A percentile compares a stretch with the other conserved stretches of the same genome.
These are phyloP conservation scores for Blastocystis sp. DNA, from an alignment of 352 stramenopile genomes.

Conservation along the genomic window DNA sequence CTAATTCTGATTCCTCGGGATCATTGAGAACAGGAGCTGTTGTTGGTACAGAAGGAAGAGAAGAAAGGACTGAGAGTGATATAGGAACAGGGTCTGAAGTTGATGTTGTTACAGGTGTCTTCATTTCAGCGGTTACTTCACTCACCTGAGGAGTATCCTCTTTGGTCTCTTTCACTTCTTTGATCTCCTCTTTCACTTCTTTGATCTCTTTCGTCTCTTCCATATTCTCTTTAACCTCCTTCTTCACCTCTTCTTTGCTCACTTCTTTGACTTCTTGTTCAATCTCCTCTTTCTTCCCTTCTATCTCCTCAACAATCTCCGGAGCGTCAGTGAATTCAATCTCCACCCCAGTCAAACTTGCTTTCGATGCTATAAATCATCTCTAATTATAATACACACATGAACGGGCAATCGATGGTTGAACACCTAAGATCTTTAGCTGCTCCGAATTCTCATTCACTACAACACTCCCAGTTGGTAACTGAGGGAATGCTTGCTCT, in stretches of 20 bases:
- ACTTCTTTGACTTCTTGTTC: neutral
- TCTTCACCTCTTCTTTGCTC: neutral
- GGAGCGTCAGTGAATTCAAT: neutral
- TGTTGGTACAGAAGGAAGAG: neutral
- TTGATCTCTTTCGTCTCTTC: neutral
- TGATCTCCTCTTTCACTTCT: neutral
- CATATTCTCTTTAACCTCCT: neutral
- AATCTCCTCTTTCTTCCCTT: neutral
- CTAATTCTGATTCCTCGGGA: too few species aligned
- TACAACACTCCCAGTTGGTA: neutral
- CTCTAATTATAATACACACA: neutral
- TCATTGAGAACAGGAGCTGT: neutral
- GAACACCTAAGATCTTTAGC: slow-evolving; percentile 11
- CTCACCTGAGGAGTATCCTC: neutral
- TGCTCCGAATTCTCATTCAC: neutral
- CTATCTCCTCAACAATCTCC: neutral
- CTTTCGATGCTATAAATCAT: slow-evolving; percentile 13
- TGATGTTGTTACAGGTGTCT: neutral
- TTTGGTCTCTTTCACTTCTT: neutral
- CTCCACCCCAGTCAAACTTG: neutral
- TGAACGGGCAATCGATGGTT: neutral
- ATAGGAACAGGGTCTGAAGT: neutral
- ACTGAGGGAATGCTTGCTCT: neutral
- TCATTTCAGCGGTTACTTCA: neutral
- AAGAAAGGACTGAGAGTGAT: neutral